Conservation (phyloP, 2,329 filamentous ascomycete genomes). For the Trichocomaceae sp. region DNA sequence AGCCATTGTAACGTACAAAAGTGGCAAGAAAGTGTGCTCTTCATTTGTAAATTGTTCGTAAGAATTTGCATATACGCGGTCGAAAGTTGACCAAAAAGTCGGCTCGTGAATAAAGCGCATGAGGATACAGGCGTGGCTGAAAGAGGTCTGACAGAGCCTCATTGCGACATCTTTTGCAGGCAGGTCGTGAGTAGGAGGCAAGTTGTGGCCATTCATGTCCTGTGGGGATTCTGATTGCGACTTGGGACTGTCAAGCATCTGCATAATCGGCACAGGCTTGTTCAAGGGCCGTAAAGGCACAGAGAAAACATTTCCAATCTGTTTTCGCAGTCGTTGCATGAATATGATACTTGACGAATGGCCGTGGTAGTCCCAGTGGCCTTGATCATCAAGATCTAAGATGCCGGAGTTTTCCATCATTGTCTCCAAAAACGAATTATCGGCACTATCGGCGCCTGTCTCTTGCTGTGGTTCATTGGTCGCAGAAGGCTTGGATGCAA, state of each 20-base stretch:
- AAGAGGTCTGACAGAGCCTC: slow-evolving; percentile 52
- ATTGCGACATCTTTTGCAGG: slow-evolving; percentile 57
- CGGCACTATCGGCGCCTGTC: slow-evolving; percentile 38
- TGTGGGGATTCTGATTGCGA: slow-evolving; percentile 59
- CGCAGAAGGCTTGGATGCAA: slow-evolving; percentile 14
- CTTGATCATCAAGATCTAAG: slow-evolving; percentile 82
- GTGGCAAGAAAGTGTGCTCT: slow-evolving; percentile 62
- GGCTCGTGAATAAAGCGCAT: slow-evolving; percentile 74
- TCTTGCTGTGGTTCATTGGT: slow-evolving; percentile 19
- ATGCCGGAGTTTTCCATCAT: slow-evolving; percentile 94
- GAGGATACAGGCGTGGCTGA: slow-evolving; percentile 57
- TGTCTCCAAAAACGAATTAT: slow-evolving; percentile 73
- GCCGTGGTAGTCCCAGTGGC: slow-evolving; percentile 92
- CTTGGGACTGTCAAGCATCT: slow-evolving; percentile 64
- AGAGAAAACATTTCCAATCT: slow-evolving; percentile 67
- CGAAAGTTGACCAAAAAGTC: slow-evolving; percentile 69
- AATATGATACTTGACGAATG: slow-evolving; percentile 89
- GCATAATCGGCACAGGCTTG: slow-evolving; percentile 46
- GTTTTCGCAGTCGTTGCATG: slow-evolving; percentile 75
- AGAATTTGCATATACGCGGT: slow-evolving; percentile 67
- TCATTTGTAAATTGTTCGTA: slow-evolving; percentile 56
- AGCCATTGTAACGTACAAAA: slow-evolving; percentile 64
- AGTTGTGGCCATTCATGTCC: slow-evolving; percentile 37
- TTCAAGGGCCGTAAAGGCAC: slow-evolving; percentile 54
- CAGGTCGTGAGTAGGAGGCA: slow-evolving; percentile 57